Conservation (phyloP, 441 rosid genomes). For the Adansonia madagascariensis region DNA sequence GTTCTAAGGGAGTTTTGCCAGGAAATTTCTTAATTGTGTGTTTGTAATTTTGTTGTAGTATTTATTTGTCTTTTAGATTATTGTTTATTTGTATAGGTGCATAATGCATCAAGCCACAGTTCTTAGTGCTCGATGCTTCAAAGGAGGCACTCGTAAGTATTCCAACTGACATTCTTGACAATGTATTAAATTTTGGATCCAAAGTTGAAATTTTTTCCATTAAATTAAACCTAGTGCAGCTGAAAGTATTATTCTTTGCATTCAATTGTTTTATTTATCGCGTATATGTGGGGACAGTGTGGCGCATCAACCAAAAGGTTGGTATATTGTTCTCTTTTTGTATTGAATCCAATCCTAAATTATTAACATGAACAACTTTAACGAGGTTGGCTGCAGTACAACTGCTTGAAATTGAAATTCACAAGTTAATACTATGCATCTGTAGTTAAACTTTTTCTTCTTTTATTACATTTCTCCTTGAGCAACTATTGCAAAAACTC, state of each 20-base stretch:
- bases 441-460: constrained; percentile 3
- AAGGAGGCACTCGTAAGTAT: constrained; percentile 42
- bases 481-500: not conserved
- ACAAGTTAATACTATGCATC: constrained; percentile 9
- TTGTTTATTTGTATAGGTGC: constrained; percentile 27
- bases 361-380: not conserved
- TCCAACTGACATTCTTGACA: not conserved
- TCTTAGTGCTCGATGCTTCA: constrained; percentile 30
- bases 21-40: constrained; percentile 12
- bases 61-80: constrained; percentile 27
- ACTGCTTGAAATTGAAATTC: constrained; percentile 5
- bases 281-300: not conserved
- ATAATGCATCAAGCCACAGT: constrained; percentile 27
- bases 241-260: not conserved
- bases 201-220: not conserved
- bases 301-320: not conserved
- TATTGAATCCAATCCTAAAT: not conserved
- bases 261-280: not conserved
- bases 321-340: not conserved
- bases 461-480: constrained; percentile 15
- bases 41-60: not conserved
- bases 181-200: not conserved
- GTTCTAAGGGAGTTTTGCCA: not conserved
- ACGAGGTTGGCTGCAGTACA: not conserved
- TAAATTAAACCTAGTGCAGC: not conserved